A percentile compares a stretch with the other conserved stretches of the same genome.
phyloP scores from a whole-genome alignment of 495 filamentous ascomycete genomes.

The Recurvomyces mirabilis region DNA sequence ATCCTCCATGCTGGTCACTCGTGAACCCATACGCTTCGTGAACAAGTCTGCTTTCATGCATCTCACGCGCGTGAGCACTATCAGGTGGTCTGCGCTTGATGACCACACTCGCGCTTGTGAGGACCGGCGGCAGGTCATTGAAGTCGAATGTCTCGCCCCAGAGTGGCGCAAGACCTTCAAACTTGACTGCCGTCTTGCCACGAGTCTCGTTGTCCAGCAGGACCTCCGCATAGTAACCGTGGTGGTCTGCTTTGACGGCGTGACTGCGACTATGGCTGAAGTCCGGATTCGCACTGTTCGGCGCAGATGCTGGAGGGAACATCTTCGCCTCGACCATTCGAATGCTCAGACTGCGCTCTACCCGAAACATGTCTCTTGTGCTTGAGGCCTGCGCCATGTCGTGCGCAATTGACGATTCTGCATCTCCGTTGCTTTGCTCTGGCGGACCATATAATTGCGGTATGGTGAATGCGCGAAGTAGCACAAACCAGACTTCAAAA shows the following conservation, averaged over 20 bases:
- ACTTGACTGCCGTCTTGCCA: slow-evolving; percentile 72
- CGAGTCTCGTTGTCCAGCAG: slow-evolving; percentile 81
- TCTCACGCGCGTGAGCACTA: slow-evolving; percentile 19
- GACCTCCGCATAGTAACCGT: slow-evolving; percentile 75
- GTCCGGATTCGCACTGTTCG: slow-evolving; percentile 7
- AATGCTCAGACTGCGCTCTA: slow-evolving; percentile 49
- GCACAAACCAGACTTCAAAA: slow-evolving; percentile 94
- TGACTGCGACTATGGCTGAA: slow-evolving; percentile 9
- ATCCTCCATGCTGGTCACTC: slow-evolving; percentile 25
- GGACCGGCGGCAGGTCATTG: slow-evolving; percentile 64
- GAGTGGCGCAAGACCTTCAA: slow-evolving; percentile 73
- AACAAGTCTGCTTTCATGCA: slow-evolving; percentile 12
- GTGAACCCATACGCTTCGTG: slow-evolving; percentile 25
- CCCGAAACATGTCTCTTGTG: slow-evolving; percentile 50
- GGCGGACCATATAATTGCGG: slow-evolving; percentile 72
- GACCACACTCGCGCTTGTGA: slow-evolving; percentile 70
- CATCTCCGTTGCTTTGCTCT: slow-evolving; percentile 17
- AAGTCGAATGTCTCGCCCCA: slow-evolving; percentile 93
- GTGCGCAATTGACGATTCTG: slow-evolving; percentile 10
- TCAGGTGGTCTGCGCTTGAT: slow-evolving; percentile 57
- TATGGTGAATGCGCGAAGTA: slow-evolving; percentile 83
- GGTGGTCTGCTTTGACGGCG: slow-evolving; percentile 6
- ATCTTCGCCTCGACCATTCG: slow-evolving; percentile 53
- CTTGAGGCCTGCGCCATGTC: too few relatives aligned
- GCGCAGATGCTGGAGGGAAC: slow-evolving; percentile 22